These are phyloP conservation scores for Arthonia radiata DNA, from an alignment of 495 filamentous ascomycete genomes.

Conservation along the genomic window DNA sequence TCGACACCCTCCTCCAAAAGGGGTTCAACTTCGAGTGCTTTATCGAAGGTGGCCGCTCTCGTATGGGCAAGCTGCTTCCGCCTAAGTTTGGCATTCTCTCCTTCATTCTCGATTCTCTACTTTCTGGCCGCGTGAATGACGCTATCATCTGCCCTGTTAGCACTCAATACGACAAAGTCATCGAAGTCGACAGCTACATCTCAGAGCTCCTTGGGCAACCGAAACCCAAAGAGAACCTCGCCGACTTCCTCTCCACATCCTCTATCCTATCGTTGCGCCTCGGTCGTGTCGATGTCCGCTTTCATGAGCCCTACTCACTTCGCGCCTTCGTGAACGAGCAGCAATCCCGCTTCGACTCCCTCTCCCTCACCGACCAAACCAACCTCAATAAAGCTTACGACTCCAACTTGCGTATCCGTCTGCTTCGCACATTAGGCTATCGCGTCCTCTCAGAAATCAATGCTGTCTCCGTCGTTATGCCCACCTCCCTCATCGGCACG, in stretches of 20 bases:
- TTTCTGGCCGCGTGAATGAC: conserved; percentile 73
- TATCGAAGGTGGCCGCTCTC: conserved; percentile 76
- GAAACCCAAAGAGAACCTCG: conserved; percentile 80
- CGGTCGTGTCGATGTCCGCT: conserved; percentile 81
- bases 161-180: conserved; percentile 95
- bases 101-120: conserved; percentile 71
- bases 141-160: conserved; percentile 83
- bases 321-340: conserved; percentile 56
- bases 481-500: conserved; percentile 81
- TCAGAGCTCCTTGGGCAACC: conserved; percentile 80
- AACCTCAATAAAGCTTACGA: conserved; percentile 16
- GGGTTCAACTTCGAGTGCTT: conserved; percentile 94
- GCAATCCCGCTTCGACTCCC: conserved; percentile 19
- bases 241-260: conserved; percentile 66
- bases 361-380: conserved; percentile 9
- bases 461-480: conserved; percentile 89
- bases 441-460: conserved; percentile 87
- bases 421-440: conserved; percentile 70
- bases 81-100: conserved; percentile 93
- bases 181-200: conserved; percentile 93
- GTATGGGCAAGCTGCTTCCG: conserved; percentile 78
- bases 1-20: conserved; percentile 71
- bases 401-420: conserved; percentile 19
- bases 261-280: conserved; percentile 72
- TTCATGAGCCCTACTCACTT: conserved; percentile 86